Evolutionary conservation across 23 red algal species (phyloP).

Genomic region (Gracilaria vermiculophylla): DNA sequence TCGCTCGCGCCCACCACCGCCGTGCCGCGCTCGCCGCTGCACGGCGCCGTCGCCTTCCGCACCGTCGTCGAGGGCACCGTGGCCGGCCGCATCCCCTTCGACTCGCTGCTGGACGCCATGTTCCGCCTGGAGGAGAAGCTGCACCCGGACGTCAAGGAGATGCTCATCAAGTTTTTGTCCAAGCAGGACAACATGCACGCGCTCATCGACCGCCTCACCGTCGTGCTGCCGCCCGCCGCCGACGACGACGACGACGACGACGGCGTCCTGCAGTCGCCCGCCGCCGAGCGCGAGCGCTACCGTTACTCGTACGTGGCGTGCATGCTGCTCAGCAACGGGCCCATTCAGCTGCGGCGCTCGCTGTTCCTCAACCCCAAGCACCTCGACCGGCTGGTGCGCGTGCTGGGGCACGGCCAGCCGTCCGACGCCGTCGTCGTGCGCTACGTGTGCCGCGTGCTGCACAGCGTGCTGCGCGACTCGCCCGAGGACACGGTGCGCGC

Average conservation of each 20-base stretch:
- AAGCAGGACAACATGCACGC: constrained; percentile 52
- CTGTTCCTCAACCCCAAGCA: constrained; percentile 67
- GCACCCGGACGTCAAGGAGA: constrained; percentile 59
- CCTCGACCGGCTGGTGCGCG: constrained; percentile 63
- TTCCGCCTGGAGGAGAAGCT: constrained; percentile 65
- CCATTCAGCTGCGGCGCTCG: constrained; percentile 65
- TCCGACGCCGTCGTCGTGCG: constrained; percentile 69
- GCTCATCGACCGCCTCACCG: constrained; percentile 67
- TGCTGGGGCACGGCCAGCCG: constrained; percentile 50
- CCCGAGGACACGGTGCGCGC: constrained; percentile 69
- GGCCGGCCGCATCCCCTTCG: constrained; percentile 37
- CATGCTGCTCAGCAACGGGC: constrained; percentile 71
- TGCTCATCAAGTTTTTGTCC: constrained; percentile 61
- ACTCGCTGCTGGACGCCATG: constrained; percentile 65
- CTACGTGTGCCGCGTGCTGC: constrained; percentile 66
- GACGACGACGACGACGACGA: constrained; percentile 55
- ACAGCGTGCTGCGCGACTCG: constrained; percentile 63
- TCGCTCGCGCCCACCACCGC: background rate
- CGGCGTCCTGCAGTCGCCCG: too few relatives aligned
- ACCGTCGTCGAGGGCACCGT: constrained; percentile 52
- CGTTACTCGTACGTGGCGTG: constrained; percentile 69
- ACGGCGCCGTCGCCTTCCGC: constrained; percentile 33
- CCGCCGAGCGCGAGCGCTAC: constrained; percentile 57
- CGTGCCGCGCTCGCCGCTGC: background rate
- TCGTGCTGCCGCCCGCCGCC: constrained; percentile 24